Conservation (phyloP, 2,329 filamentous ascomycete species). For the Sclerotinia minor region DNA sequence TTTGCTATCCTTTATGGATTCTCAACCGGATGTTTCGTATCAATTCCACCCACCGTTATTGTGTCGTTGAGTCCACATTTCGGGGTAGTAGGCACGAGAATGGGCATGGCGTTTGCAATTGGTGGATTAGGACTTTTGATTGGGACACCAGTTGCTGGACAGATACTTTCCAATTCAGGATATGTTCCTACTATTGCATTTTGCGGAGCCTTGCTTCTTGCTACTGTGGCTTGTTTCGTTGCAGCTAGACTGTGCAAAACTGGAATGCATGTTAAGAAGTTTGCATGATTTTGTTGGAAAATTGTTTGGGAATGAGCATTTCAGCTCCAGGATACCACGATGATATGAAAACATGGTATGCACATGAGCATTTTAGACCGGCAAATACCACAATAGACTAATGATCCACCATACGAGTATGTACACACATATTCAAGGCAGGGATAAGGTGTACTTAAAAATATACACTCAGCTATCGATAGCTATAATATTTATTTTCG, state of each 20-base stretch:
- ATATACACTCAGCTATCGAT: background rate
- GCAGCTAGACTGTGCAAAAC: conserved; percentile 17
- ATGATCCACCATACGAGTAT: background rate
- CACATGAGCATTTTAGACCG: background rate
- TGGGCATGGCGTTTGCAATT: conserved; percentile 28
- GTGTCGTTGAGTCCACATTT: conserved; percentile 25
- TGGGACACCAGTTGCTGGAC: conserved; percentile 25
- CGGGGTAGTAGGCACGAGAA: conserved; percentile 26
- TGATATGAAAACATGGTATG: background rate
- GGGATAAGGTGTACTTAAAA: background rate
- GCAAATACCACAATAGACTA: background rate
- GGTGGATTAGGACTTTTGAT: conserved; percentile 26
- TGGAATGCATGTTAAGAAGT: conserved; percentile 2
- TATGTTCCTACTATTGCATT: conserved; percentile 18
- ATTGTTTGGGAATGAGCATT: background rate
- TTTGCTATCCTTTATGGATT: conserved; percentile 31
- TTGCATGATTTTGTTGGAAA: background rate
- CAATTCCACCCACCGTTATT: conserved; percentile 28
- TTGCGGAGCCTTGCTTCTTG: conserved; percentile 13
- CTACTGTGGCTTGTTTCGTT: conserved; percentile 2
- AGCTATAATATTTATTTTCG: background rate
- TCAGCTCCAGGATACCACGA: background rate
- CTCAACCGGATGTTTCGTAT: conserved; percentile 30
- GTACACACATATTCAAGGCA: too few relatives aligned
- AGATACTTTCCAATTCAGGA: conserved; percentile 15